phyloP scores from a whole-genome alignment of 768 basidiomycete species.

The Boletus tylopilopsis region DNA sequence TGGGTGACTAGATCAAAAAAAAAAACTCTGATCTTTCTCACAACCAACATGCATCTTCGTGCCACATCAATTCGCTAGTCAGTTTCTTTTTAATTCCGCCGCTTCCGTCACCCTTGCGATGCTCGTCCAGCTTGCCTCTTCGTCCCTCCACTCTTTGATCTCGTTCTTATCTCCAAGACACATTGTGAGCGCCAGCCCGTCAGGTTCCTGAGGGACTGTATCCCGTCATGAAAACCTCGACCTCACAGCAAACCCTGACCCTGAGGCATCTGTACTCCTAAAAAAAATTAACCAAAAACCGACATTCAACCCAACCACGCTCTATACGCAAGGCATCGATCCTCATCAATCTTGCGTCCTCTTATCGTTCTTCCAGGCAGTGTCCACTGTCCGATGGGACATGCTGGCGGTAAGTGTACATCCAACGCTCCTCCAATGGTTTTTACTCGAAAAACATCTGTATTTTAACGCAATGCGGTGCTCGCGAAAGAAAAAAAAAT shows the following conservation, averaged over 20 bases:
- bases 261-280: slow-evolving; percentile 10
- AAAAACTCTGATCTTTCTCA: neutral
- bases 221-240: slow-evolving; percentile 10
- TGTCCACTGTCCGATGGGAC: no score
- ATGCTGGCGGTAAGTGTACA: no score
- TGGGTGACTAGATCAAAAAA: no score
- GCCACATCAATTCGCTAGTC: neutral
- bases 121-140: no score
- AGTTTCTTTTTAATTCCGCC: no score
- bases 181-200: neutral
- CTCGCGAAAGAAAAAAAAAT: no score
- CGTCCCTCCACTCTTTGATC: no score
- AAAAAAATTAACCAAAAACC: neutral
- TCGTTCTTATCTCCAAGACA: no score
- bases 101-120: no score
- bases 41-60: neutral
- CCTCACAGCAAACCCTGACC: slow-evolving; percentile 19
- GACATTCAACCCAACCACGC: slow-evolving; percentile 2
- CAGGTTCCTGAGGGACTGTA: neutral
- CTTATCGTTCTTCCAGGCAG: neutral
- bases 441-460: no score
- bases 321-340: slow-evolving; percentile 13
- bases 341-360: neutral
- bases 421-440: no score
- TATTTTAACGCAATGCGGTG: no score